Conservation (phyloP, 169 alveolate genomes). For the Fabrea salina region DNA sequence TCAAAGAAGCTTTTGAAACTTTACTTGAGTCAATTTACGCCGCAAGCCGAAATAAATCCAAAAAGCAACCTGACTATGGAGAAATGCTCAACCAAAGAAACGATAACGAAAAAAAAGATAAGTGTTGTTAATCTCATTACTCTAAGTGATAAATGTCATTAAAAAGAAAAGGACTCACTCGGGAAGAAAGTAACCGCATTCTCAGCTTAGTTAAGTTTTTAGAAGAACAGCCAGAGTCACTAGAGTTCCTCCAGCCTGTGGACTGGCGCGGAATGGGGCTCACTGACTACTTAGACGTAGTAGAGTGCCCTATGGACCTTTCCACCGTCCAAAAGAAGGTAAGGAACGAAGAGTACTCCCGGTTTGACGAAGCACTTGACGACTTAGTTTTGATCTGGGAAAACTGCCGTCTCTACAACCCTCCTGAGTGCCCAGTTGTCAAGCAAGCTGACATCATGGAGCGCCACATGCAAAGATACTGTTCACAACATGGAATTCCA, state of each 20-base stretch:
- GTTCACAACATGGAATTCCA: not conserved
- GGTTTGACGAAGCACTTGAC: constrained; percentile 36
- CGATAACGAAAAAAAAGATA: no score
- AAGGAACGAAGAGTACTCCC: constrained; percentile 23
- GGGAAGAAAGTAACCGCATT: not conserved
- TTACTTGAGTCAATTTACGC: no score
- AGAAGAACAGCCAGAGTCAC: constrained; percentile 8
- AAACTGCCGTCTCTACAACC: constrained; percentile 22
- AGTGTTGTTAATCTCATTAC: no score
- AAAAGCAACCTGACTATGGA: no score
- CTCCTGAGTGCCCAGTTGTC: constrained; percentile 24
- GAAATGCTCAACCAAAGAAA: no score
- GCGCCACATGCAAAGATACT: constrained; percentile 18
- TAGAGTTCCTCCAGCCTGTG: constrained; percentile 48
- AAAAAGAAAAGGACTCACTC: not conserved
- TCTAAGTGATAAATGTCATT: not conserved
- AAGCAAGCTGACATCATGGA: constrained; percentile 11
- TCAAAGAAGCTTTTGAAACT: constrained; percentile 28
- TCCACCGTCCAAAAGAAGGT: constrained; percentile 46
- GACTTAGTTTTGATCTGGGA: constrained; percentile 49
- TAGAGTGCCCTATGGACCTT: constrained; percentile 60
- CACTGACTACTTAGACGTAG: constrained; percentile 44
- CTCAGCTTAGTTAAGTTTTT: not conserved
- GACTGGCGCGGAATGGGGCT: constrained; percentile 49
- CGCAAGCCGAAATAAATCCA: no score